These are phyloP conservation scores for Coniochaeta prunicola DNA, from an alignment of 2,329 filamentous ascomycete genomes.

Conservation along the genomic window DNA sequence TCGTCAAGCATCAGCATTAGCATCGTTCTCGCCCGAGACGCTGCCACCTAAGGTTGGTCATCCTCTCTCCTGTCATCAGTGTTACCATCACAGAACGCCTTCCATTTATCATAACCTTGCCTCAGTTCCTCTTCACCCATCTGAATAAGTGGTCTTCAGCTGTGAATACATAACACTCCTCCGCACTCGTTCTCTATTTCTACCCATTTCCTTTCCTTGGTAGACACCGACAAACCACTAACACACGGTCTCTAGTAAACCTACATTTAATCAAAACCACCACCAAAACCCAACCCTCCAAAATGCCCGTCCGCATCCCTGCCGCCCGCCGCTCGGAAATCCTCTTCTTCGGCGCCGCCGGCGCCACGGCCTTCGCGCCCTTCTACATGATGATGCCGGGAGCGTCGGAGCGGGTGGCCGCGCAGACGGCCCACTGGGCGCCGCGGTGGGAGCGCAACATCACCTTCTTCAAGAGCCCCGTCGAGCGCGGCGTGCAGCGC, in stretches of 20 bases:
- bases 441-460: conserved; percentile 54
- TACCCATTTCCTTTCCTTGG: too few species aligned
- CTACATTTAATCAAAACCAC: conserved; percentile 2
- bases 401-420: conserved; percentile 44
- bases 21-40: background rate
- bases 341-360: conserved; percentile 45
- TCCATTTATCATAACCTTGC: background rate
- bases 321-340: conserved; percentile 40
- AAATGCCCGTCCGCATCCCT: conserved; percentile 46
- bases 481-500: conserved; percentile 15
- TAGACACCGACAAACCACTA: background rate
- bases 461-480: conserved; percentile 35
- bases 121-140: background rate
- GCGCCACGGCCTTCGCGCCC: conserved; percentile 45
- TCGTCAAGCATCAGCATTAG: background rate
- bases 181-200: background rate
- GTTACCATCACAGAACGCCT: background rate
- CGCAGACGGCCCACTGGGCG: conserved; percentile 50
- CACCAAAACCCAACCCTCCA: conserved; percentile 18
- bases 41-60: background rate
- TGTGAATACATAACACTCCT: background rate
- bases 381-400: conserved; percentile 52
- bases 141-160: background rate
- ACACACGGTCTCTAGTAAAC: background rate
- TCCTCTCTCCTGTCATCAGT: background rate